These are phyloP conservation scores for Eremothecium gossypii DNA, from an alignment of 1,139 yeast genomes.

Conservation along the genomic window DNA sequence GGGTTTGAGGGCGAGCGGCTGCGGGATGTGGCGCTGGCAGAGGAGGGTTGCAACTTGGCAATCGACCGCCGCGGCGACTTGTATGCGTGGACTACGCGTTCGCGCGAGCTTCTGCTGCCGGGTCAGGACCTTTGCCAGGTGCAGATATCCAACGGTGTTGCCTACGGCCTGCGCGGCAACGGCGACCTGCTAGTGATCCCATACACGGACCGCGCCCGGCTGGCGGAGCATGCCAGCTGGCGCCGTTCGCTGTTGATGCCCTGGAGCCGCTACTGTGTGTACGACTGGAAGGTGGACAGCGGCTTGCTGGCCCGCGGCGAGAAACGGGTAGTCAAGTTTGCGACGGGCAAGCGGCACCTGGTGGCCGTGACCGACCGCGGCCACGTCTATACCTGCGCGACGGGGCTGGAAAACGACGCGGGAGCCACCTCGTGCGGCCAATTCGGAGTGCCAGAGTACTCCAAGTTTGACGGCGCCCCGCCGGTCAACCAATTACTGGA, in stretches of 20 bases:
- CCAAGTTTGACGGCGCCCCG: slow-evolving; percentile 45
- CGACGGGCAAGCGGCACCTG: slow-evolving; percentile 60
- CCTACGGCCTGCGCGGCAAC: slow-evolving; percentile 50
- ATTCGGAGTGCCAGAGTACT: slow-evolving; percentile 64
- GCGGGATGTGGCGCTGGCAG: slow-evolving; percentile 48
- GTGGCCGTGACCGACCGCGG: slow-evolving; percentile 55
- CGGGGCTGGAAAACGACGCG: slow-evolving; percentile 33
- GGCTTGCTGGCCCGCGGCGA: slow-evolving; percentile 31
- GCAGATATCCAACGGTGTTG: slow-evolving; percentile 42
- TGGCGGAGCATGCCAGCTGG: slow-evolving; percentile 7
- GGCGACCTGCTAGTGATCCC: slow-evolving; percentile 50
- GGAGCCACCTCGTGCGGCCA: slow-evolving; percentile 55
- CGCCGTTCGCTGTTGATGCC: slow-evolving; percentile 20
- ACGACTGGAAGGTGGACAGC: slow-evolving; percentile 20
- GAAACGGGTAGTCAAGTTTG: slow-evolving; percentile 38
- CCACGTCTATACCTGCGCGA: slow-evolving; percentile 52
- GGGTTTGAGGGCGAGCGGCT: slow-evolving; percentile 56
- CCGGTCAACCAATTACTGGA: slow-evolving; percentile 18
- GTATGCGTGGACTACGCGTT: slow-evolving; percentile 48
- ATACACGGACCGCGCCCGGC: slow-evolving; percentile 14
- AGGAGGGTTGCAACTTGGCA: slow-evolving; percentile 47
- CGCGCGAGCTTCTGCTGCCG: slow-evolving; percentile 22
- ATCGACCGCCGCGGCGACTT: slow-evolving; percentile 64
- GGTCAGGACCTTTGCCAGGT: slow-evolving; percentile 41
- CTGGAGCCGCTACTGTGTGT: slow-evolving; percentile 19